These are phyloP conservation scores for Kalaharituber pfeilii DNA, from an alignment of 2,329 filamentous ascomycete species.

Conservation along the genomic window DNA sequence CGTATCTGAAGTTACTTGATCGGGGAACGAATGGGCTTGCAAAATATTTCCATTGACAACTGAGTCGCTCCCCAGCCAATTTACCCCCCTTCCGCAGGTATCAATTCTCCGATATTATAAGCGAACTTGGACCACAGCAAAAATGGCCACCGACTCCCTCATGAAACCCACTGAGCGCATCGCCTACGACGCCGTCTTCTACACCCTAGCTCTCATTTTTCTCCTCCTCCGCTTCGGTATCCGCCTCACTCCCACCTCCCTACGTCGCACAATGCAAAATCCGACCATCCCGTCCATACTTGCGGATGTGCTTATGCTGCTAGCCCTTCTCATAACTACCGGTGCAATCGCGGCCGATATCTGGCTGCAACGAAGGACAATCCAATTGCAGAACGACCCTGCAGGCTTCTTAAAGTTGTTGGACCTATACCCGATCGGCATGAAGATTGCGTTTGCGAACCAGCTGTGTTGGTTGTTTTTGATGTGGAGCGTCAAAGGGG, in stretches of 20 bases:
- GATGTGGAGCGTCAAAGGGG: background rate
- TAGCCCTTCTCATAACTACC: background rate
- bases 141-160: background rate
- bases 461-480: background rate
- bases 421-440: background rate
- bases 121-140: no score
- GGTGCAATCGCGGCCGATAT: background rate
- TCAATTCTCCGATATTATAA: no score
- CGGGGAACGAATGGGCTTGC: no score
- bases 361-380: background rate
- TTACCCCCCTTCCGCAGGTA: no score
- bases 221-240: background rate
- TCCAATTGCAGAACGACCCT: background rate
- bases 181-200: background rate
- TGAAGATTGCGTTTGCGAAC: background rate
- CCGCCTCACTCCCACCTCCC: background rate
- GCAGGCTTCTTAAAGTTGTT: background rate
- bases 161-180: background rate
- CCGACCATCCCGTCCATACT: background rate
- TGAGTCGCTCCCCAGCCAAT: no score
- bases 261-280: background rate
- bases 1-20: no score
- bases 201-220: background rate
- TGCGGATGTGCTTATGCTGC: background rate
- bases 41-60: no score